phyloP scores from a whole-genome alignment of 2,329 filamentous ascomycete species.

The Colletotrichum sp. region DNA sequence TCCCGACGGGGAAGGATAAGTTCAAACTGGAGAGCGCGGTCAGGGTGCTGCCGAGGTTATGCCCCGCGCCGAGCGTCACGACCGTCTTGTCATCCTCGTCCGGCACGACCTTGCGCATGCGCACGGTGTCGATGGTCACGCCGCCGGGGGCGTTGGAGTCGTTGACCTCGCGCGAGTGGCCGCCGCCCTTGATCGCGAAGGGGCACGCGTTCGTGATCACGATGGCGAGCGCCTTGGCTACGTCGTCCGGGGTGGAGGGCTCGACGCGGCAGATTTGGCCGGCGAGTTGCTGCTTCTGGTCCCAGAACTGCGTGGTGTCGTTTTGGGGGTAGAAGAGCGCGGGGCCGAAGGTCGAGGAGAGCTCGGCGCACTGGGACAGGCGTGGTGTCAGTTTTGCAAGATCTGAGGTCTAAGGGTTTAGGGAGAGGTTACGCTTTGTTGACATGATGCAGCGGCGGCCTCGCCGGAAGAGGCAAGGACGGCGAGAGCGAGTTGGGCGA shows the following conservation, averaged over 20 bases:
- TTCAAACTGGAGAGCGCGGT: not conserved
- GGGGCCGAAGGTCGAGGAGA: not conserved
- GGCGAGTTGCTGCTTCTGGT: not conserved
- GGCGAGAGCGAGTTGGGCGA: not conserved
- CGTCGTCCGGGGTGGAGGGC: not conserved
- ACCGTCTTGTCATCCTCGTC: not conserved
- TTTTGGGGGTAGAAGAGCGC: not conserved
- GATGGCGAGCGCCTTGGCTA: rapidly evolving
- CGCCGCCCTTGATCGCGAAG: not conserved
- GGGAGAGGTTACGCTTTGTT: not conserved
- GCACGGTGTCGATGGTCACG: not conserved
- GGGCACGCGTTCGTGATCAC: not conserved
- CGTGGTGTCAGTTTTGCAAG: not conserved
- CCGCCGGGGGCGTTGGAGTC: not conserved
- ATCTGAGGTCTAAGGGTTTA: not conserved
- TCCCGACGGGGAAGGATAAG: not conserved
- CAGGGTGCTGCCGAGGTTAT: not conserved
- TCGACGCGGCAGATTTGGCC: not conserved
- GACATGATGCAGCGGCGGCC: not conserved
- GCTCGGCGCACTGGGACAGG: not conserved
- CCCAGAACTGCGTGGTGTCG: not conserved
- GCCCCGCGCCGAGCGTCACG: not conserved
- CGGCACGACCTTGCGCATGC: not conserved
- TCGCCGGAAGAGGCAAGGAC: not conserved
- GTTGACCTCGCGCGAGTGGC: not conserved